These are phyloP conservation scores for Phytophthora litchii DNA, from an alignment of 352 stramenopile species.

Conservation along the genomic window DNA sequence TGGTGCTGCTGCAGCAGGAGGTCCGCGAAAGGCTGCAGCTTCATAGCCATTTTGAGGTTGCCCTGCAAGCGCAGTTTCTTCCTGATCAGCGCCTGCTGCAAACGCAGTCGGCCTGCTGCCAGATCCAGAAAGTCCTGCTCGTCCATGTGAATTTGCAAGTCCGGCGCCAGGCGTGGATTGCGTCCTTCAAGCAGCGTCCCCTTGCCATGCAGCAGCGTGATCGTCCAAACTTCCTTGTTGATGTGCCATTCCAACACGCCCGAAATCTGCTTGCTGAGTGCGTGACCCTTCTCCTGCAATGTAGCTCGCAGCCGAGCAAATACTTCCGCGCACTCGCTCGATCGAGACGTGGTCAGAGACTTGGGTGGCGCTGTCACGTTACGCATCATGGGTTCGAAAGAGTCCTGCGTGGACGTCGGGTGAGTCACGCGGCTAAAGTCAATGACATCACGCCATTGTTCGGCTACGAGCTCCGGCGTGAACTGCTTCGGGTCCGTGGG, in stretches of 20 bases:
- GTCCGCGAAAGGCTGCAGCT: conserved; percentile 68
- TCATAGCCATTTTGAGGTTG: conserved; percentile 80
- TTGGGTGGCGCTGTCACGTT: conserved; percentile 60
- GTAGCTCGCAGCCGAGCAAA: conserved; percentile 57
- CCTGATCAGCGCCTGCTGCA: conserved; percentile 66
- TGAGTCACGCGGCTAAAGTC: conserved; percentile 75
- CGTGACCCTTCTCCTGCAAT: conserved; percentile 44
- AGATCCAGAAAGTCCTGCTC: conserved; percentile 74
- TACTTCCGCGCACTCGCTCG: conserved; percentile 58
- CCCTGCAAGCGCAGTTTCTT: conserved; percentile 71
- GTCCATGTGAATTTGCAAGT: conserved; percentile 69
- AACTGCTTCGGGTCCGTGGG: conserved; percentile 61
- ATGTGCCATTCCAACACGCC: conserved; percentile 74
- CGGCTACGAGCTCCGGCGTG: conserved; percentile 66
- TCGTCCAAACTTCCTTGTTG: conserved; percentile 73
- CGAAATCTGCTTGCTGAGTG: conserved; percentile 64
- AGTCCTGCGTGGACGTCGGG: conserved; percentile 70
- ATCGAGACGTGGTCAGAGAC: conserved; percentile 61
- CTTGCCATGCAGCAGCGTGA: conserved; percentile 61
- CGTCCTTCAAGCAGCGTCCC: conserved; percentile 52
- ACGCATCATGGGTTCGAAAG: conserved; percentile 79
- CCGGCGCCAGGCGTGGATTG: conserved; percentile 50
- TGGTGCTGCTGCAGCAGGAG: conserved; percentile 53
- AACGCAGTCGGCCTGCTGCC: conserved; percentile 55
- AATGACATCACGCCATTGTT: conserved; percentile 68